phyloP scores from a whole-genome alignment of 352 stramenopile species.

The Globisporangium barbulae region DNA sequence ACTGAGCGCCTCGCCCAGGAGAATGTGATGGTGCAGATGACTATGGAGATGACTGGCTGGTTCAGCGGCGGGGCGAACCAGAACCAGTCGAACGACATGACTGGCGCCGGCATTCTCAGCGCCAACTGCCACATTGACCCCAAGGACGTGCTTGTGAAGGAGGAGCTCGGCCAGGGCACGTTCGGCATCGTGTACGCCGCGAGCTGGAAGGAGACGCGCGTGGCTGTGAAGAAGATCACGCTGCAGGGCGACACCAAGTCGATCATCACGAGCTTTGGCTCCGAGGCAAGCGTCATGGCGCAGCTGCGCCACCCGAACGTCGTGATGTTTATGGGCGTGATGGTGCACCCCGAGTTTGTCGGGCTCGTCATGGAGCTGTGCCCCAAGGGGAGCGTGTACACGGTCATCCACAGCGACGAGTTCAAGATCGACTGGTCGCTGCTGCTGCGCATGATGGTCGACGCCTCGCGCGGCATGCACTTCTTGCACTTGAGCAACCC shows the following conservation, averaged over 20 bases:
- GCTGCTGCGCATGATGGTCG: slow-evolving; percentile 84
- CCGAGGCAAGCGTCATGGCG: slow-evolving; percentile 80
- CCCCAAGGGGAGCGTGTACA: slow-evolving; percentile 83
- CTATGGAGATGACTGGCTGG: slow-evolving; percentile 87
- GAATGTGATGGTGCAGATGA: slow-evolving; percentile 88
- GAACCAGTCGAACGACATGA: slow-evolving; percentile 45
- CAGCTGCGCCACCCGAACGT: slow-evolving; percentile 82
- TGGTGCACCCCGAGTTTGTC: slow-evolving; percentile 85
- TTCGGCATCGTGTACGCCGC: slow-evolving; percentile 77
- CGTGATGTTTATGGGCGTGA: slow-evolving; percentile 90
- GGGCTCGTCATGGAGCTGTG: slow-evolving; percentile 89
- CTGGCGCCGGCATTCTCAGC: slow-evolving; percentile 54
- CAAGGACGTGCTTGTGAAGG: slow-evolving; percentile 76
- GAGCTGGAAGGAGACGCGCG: slow-evolving; percentile 77
- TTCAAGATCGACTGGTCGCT: slow-evolving; percentile 85
- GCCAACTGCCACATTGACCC: slow-evolving; percentile 84
- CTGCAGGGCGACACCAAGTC: slow-evolving; percentile 73
- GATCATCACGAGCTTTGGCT: slow-evolving; percentile 81
- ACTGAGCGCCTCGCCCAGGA: slow-evolving; percentile 80
- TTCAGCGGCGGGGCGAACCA: slow-evolving; percentile 72
- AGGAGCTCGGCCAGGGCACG: slow-evolving; percentile 72
- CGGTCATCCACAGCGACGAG: slow-evolving; percentile 71
- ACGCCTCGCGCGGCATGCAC: slow-evolving; percentile 87
- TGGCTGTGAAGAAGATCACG: slow-evolving; percentile 86
- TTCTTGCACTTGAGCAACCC: slow-evolving; percentile 89